Evolutionary conservation across 805 yeast genomes (phyloP), one percentile per base, ranked within the genome.

Genomic region (Starmerella ratchasimensis): DNA sequence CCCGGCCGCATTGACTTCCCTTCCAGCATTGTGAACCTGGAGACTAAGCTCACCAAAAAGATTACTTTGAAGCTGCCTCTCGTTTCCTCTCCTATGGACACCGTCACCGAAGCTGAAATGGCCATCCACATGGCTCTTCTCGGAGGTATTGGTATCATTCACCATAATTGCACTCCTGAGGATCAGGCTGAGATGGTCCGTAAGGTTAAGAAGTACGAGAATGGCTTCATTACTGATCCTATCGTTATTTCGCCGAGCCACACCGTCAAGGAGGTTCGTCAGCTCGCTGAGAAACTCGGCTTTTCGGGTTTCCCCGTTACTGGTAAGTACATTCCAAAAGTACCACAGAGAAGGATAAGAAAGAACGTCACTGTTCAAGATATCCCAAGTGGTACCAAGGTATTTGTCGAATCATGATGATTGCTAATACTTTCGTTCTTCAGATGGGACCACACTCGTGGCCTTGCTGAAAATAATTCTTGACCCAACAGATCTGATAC

Each of bases 241-340:
- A 73, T 88, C 46, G 95, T 82, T 41, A 74, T 90, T 46, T 54
- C 79, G 31, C 93, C 95, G 44, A 54, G 63, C 19, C 61, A 66
- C 48, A 78, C 94, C 39, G 90, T 90, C 51, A 80, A 76, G 44
- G 81, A 86, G 58, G 80, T 83, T 48, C 79, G 72, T 63, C 59
- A 59, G 28, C 70, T 84, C 69, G 77, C 78, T 62, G 65, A 64
- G 49, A 53, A 66, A 48, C 73, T 76, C 44, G 98, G 98, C 42
- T 90, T 88, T 63, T 83, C 96, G 50, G 93, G 96, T 40, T 90
- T 84, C 80, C 98, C 98, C 51, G 94, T 90, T 60, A 90, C 98
- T 64, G 95, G 97, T 90, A 81, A 69, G 98, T 84, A 38, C 36
- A 5, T 11, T n/a, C 9, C 11, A 5, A 5, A 9, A 14, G 5